Evolutionary conservation across 495 filamentous ascomycete genomes (phyloP).

Genomic region (Aspergillus avenaceus): DNA sequence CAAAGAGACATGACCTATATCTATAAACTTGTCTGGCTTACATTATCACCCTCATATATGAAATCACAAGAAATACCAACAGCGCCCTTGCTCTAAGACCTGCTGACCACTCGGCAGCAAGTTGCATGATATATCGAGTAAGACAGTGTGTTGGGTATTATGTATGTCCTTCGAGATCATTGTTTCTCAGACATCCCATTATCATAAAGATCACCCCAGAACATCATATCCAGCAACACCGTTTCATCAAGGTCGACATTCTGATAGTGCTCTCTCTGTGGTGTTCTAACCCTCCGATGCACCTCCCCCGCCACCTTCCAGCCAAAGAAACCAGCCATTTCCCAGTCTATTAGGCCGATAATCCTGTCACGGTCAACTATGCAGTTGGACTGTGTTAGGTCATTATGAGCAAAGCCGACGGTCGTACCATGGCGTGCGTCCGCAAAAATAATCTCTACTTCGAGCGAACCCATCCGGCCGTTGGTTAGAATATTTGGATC

Average conservation of each 20-base stretch:
- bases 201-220: conserved; percentile 35
- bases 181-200: not conserved
- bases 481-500: conserved; percentile 33
- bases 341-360: conserved; percentile 43
- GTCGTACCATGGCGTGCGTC: conserved; percentile 21
- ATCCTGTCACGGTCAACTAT: conserved; percentile 41
- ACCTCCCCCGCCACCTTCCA: conserved; percentile 37
- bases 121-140: too few species aligned
- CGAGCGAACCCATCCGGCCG: conserved; percentile 26
- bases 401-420: conserved; percentile 35
- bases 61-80: too few species aligned
- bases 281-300: conserved; percentile 31
- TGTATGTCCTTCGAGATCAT: too few species aligned
- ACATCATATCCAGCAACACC: conserved; percentile 25
- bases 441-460: conserved; percentile 32
- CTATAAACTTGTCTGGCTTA: too few species aligned
- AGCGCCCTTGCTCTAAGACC: too few species aligned
- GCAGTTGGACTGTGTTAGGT: conserved; percentile 35
- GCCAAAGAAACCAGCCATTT: conserved; percentile 44
- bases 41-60: too few species aligned
- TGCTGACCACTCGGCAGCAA: too few species aligned
- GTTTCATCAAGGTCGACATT: conserved; percentile 25
- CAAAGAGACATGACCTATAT: too few species aligned
- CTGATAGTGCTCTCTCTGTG: conserved; percentile 34
- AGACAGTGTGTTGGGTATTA: too few species aligned